A percentile compares a stretch with the other conserved stretches of the same genome.
These are phyloP conservation scores for Ambrosia artemisiifolia DNA, from an alignment of 129 eudicot species.

Conservation along the genomic window DNA sequence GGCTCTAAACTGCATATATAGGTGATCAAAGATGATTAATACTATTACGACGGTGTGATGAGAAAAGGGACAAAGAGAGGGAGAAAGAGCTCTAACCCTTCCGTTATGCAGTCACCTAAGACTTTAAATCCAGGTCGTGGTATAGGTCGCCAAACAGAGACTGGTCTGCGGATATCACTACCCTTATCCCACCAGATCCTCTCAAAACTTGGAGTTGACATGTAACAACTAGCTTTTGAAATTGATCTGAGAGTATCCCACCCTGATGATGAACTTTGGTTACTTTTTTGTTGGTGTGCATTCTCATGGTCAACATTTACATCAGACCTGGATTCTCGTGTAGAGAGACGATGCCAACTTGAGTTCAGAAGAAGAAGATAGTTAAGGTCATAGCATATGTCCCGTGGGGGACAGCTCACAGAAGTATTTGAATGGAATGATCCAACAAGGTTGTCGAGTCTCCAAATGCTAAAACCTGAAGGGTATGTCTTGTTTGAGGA, in stretches of 20 bases:
- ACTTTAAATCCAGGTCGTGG: slow-evolving; percentile 74
- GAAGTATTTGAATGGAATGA: slow-evolving; percentile 80
- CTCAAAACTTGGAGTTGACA: slow-evolving; percentile 86
- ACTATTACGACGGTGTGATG: neutral
- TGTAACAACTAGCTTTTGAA: slow-evolving; percentile 54
- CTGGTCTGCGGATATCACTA: slow-evolving; percentile 71
- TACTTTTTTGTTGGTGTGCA: slow-evolving; percentile 36
- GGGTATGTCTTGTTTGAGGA: slow-evolving; percentile 47
- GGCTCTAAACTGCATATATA: slow-evolving; percentile 76
- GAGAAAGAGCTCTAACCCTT: slow-evolving; percentile 57
- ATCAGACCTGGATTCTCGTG: slow-evolving; percentile 40
- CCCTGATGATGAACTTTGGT: slow-evolving; percentile 52
- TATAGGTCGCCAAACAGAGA: slow-evolving; percentile 90
- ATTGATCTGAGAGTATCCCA: slow-evolving; percentile 85
- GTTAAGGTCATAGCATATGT: slow-evolving; percentile 64
- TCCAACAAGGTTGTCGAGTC: slow-evolving; percentile 75
- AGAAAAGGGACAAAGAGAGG: neutral
- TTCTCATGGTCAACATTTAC: slow-evolving; percentile 32
- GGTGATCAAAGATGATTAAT: slow-evolving; percentile 2
- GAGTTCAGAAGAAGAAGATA: slow-evolving; percentile 69
- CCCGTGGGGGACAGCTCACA: slow-evolving; percentile 42
- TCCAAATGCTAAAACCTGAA: slow-evolving; percentile 95
- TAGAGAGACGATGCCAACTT: slow-evolving; percentile 46
- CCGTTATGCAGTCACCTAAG: slow-evolving; percentile 90
- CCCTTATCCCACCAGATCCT: slow-evolving; percentile 99